Evolutionary conservation across 139 green algal species (phyloP).

Genomic region (Prasinococcaceae sp.): DNA sequence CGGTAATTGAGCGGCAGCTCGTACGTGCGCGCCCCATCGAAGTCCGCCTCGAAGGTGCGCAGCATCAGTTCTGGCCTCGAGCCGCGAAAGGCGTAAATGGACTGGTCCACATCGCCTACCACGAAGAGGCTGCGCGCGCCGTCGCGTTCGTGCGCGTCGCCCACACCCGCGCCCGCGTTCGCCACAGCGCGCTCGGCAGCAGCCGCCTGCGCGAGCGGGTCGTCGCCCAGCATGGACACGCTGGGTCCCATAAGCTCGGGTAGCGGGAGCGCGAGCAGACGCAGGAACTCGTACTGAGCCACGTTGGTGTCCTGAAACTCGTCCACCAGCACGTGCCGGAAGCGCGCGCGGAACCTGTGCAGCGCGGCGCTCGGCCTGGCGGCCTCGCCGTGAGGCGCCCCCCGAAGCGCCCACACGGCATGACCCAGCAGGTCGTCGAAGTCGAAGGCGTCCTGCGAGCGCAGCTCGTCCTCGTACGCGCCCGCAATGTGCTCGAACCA

Average conservation of each 20-base stretch:
- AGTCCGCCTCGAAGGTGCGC: background rate
- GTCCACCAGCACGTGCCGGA: constrained; percentile 34
- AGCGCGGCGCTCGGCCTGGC: too few relatives aligned
- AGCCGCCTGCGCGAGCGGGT: too few relatives aligned
- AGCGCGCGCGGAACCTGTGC: constrained; percentile 2
- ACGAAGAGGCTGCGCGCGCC: constrained; percentile 37
- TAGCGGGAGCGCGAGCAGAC: background rate
- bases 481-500: background rate
- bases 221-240: too few relatives aligned
- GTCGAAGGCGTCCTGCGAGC: constrained; percentile 7
- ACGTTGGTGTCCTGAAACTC: constrained; percentile 31
- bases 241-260: too few relatives aligned
- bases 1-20: background rate
- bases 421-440: constrained; percentile 17
- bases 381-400: background rate
- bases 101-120: constrained; percentile 67
- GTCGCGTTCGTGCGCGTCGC: background rate
- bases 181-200: too few relatives aligned
- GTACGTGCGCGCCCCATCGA: background rate
- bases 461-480: constrained; percentile 12
- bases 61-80: constrained; percentile 7
- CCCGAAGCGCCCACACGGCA: background rate
- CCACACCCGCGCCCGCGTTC: too few relatives aligned
- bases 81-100: constrained; percentile 61
- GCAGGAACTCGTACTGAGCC: constrained; percentile 9